Conservation (phyloP, 805 yeast species). For the Phaffomyces opuntiae region DNA sequence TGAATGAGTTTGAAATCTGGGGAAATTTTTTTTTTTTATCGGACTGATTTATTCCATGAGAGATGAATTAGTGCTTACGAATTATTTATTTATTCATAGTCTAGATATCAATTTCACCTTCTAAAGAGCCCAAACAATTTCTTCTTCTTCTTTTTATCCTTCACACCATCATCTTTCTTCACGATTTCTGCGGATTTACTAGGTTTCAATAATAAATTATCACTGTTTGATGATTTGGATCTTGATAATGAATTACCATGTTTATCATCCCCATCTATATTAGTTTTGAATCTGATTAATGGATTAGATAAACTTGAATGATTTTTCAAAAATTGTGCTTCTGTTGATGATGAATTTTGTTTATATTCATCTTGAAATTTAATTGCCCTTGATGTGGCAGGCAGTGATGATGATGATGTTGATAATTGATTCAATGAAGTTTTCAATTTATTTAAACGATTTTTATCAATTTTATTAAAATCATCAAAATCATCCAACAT, state of each 20-base stretch:
- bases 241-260: not conserved
- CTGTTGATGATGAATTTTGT: not conserved
- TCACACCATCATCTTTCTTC: not conserved
- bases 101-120: no score
- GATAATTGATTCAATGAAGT: not conserved
- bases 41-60: no score
- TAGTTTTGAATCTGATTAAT: conserved; percentile 8
- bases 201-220: not conserved
- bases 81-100: no score
- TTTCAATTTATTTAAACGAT: conserved; percentile 4
- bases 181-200: not conserved
- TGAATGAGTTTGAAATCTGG: no score
- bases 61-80: no score
- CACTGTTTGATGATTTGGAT: not conserved
- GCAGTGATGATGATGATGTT: not conserved
- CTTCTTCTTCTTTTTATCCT: no score
- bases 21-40: no score
- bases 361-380: conserved; percentile 7
- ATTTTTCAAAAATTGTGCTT: not conserved
- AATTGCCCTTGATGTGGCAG: conserved; percentile 2
- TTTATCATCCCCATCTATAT: conserved; percentile 1
- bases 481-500: conserved; percentile 21
- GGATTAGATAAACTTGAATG: not conserved
- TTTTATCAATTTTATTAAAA: not conserved
- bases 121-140: no score